Evolutionary conservation across 352 stramenopile genomes (phyloP), one percentile per base, ranked within the genome.

Genomic region (Aphanomyces invadans): DNA sequence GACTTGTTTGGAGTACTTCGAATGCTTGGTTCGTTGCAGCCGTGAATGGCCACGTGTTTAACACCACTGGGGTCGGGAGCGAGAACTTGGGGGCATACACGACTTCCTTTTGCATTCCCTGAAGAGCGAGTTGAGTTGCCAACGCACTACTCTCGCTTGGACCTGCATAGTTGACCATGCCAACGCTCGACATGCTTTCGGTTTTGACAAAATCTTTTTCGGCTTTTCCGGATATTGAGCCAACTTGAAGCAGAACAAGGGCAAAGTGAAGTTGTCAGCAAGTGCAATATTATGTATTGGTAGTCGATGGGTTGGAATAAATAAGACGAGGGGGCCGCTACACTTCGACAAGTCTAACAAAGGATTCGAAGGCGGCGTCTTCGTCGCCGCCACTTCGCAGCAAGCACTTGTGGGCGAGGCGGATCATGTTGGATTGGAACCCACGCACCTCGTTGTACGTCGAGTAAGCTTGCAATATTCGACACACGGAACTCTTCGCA

Each of bases 21-120:
- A 92, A 94, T 19, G 80, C 86, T 2, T 72, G 74, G 26, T 79
- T 73, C 1, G 86, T 94, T 12, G 86, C 86, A 42, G 76, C 79
- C 28, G 78, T 83, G 60, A 94, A 94, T 7, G 83, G 74, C 86
- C 86, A 94, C 53, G 86, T 94, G 62, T 91, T 94, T 66, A 94
- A 77, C 49, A 92, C 86, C 44, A 90, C 80, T 0, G 76, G 36
- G 5, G 55, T 38, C 36, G 49, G 49, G 25, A 32, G 19, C 9
- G 23, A 15, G 23, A 57, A 57, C 9, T 5, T 21, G 12, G 49
- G 49, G 25, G 19, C 49, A n/a, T 33, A 57, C 17, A 57, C 49
- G 25, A 57, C n/a, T n/a, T 57, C 49, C 10, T 21, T 9, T 23
- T 52, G 44, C 44, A 52, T 9, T 52, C 23, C 21, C 7, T 52